These are phyloP conservation scores for Closterium sp. DNA, from an alignment of 139 green algal species.

Conservation along the genomic window DNA sequence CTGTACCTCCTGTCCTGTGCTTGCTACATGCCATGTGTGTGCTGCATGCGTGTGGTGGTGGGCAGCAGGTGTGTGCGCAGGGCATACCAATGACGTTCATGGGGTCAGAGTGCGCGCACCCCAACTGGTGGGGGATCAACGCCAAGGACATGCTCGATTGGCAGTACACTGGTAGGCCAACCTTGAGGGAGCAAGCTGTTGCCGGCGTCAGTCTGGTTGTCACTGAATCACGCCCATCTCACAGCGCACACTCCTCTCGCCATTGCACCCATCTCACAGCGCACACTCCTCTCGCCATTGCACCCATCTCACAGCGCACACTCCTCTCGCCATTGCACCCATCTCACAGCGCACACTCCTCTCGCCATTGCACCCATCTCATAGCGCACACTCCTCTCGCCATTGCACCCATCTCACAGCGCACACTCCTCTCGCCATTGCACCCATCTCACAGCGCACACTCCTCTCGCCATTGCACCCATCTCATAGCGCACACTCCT, in stretches of 20 bases:
- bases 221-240: background rate
- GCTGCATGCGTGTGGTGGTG: background rate
- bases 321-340: no score
- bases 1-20: background rate
- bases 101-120: conserved; percentile 63
- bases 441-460: no score
- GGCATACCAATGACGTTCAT: conserved; percentile 72
- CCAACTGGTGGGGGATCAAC: conserved; percentile 63
- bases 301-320: background rate
- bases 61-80: conserved; percentile 36
- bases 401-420: no score
- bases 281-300: background rate
- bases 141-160: conserved; percentile 54
- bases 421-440: no score
- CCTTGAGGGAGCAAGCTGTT: no score
- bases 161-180: conserved; percentile 18
- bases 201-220: no score
- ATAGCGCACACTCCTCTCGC: no score
- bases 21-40: no score
- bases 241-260: conserved; percentile 3
- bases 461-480: no score
- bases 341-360: no score
- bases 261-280: background rate
- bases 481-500: no score
- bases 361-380: no score